phyloP scores from a whole-genome alignment of 768 basidiomycete species.

The Termitomyces eurrhizus region DNA sequence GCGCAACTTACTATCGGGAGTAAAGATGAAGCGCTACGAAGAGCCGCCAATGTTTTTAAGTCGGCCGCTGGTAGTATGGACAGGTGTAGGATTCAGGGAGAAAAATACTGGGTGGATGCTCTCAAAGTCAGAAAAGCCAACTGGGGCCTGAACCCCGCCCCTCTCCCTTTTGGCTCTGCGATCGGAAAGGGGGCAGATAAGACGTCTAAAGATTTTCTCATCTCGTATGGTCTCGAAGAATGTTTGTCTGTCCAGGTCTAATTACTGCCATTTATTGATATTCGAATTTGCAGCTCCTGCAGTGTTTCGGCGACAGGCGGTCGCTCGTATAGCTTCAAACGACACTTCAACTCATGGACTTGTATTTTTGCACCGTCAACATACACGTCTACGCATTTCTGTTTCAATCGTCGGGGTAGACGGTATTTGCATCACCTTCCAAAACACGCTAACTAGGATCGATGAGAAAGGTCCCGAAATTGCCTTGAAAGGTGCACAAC shows the following conservation, averaged over 20 bases:
- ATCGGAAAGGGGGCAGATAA: conserved; percentile 76
- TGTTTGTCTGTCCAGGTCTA: conserved; percentile 45
- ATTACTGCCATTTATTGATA: background rate
- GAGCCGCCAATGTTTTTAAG: conserved; percentile 70
- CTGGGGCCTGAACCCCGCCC: conserved; percentile 79
- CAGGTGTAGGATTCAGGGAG: conserved; percentile 52
- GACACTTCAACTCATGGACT: conserved; percentile 40
- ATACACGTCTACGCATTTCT: conserved; percentile 59
- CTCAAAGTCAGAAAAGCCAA: conserved; percentile 72
- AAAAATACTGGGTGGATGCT: conserved; percentile 81
- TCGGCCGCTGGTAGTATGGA: conserved; percentile 68
- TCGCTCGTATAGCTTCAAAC: conserved; percentile 61
- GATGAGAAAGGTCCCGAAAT: conserved; percentile 42
- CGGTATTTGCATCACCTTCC: conserved; percentile 29
- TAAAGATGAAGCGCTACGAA: conserved; percentile 76
- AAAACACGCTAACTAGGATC: conserved; percentile 30
- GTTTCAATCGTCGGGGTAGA: conserved; percentile 32
- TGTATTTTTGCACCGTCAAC: conserved; percentile 62
- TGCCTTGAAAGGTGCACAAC: conserved; percentile 55
- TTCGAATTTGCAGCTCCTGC: conserved; percentile 47
- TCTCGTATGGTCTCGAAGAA: conserved; percentile 80
- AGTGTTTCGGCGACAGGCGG: conserved; percentile 60
- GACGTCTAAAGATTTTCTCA: conserved; percentile 76
- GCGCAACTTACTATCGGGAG: conserved; percentile 69
- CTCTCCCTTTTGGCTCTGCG: conserved; percentile 64